Conservation (phyloP, 176 grass and related monocot species). For the Eragrostis nindensis region DNA sequence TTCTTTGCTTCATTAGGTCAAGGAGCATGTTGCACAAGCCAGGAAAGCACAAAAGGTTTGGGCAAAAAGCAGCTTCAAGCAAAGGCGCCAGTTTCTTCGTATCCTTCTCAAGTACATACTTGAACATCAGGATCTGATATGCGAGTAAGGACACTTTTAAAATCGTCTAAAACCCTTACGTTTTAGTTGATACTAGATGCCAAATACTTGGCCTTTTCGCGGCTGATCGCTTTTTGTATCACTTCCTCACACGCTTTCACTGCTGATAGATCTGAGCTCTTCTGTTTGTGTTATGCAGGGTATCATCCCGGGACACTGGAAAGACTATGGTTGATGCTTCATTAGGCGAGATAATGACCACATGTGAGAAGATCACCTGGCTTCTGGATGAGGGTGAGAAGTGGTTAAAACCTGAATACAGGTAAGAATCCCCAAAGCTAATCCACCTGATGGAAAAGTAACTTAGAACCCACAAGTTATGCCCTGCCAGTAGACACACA, state of each 20-base stretch:
- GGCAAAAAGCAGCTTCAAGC: slow-evolving; percentile 92
- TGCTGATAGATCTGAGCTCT: slow-evolving; percentile 16
- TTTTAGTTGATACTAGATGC: not conserved
- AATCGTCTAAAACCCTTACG: slow-evolving; percentile 20
- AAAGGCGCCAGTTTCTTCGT: slow-evolving; percentile 87
- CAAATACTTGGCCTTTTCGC: not conserved
- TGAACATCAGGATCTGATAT: slow-evolving; percentile 97
- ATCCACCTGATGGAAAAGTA: slow-evolving; percentile 30
- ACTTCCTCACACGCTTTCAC: not conserved
- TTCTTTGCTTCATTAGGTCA: slow-evolving; percentile 62
- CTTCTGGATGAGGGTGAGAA: slow-evolving; percentile 98
- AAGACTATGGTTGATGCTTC: slow-evolving; percentile 99
- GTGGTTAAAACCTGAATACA: slow-evolving; percentile 99
- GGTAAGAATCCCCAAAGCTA: slow-evolving; percentile 45
- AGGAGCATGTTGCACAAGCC: slow-evolving; percentile 86
- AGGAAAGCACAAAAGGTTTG: slow-evolving; percentile 95
- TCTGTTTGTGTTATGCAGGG: slow-evolving; percentile 48
- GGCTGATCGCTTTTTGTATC: not conserved
- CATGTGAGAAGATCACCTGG: slow-evolving; percentile 99
- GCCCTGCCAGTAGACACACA: not conserved
- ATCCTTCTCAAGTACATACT: slow-evolving; percentile 99
- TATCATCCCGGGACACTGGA: slow-evolving; percentile 94
- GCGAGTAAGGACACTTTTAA: slow-evolving; percentile 72
- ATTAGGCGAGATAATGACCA: slow-evolving; percentile 98
- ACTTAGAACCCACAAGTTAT: not conserved